Base-by-base conservation (phyloP, 108 stramenopile species). In the Nitzschia sp. region DNA sequence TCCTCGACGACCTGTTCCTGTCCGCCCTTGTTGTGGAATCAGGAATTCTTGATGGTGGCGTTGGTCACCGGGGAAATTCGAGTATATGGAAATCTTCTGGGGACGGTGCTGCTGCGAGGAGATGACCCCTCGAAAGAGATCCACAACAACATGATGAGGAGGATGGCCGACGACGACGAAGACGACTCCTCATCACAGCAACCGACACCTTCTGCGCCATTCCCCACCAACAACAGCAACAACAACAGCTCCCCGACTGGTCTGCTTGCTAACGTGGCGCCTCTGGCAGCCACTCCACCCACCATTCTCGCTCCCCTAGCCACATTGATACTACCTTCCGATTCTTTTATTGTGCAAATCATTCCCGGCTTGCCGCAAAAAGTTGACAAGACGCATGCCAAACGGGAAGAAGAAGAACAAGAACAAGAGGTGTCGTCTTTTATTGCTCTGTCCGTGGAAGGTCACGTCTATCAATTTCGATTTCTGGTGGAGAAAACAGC, bases 361-460 rank as follows among this genome's bases (percentile, higher is more conserved):
- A 6, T 41, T n/a, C n/a, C n/a, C 13, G 38, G 6, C 38, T 41
- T 41, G 38, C 38, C 38, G 13, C 6, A 6, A 53, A 53, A 5
- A 53, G 23, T 13, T 25, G 23, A 22, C 56, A 29, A 22, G 16
- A 28, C 25, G 27, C 56, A n/a, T n/a, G n/a, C n/a, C n/a, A n/a
- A n/a, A n/a, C n/a, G n/a, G n/a, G n/a, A n/a, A n/a, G n/a, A n/a
- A n/a, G n/a, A n/a, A n/a, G n/a, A n/a, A n/a, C n/a, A n/a, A n/a
- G n/a, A n/a, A n/a, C n/a, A n/a, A n/a, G n/a, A n/a, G n/a, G n/a
- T n/a, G n/a, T n/a, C 22, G 6, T 29, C 8, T 5, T 28, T 57
- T 28, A 28, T 57, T 26, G 56, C 56, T 19, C 21, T 60, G 36
- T 60, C 59, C 2, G 59, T 17, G 21, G 59, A 60, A 60, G 59